Evolutionary conservation across 306 rosid species (phyloP), one percentile per base, ranked within the genome.

Genomic region (Dryas drummondii): DNA sequence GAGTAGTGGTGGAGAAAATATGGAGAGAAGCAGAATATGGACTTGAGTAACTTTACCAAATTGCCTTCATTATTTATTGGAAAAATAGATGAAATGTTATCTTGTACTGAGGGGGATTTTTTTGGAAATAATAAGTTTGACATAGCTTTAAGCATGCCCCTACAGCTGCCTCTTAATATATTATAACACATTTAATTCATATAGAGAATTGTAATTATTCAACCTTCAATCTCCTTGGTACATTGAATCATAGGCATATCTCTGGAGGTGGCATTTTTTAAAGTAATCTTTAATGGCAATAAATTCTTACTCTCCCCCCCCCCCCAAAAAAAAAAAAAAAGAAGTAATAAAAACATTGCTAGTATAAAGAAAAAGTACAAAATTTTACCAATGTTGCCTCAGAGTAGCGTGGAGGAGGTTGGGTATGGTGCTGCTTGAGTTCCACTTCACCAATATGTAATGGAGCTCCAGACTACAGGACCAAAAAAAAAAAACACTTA

Each of bases 401-500:
- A 65, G 90, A 80, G 84, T 87, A 92, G 80, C 93, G 93, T 12
- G 98, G 80, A 73, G 93, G 96, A 48, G 99, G 93, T 76, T 90
- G 97, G 48, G 97, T 96, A 79, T 84, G 79, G 77, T 96, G 98
- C 76, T 89, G 90, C 80, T 78, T 83, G 78, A 81, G 79, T 81
- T 85, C 87, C 70, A 88, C 82, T 75, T 84, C 81, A 77, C 72
- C 79, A 70, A 90, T 79, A 77, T 77, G 55, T 74, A 96, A 54
- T 69, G 70, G 80, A 86, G 87, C 93, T 66, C 89, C 96, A 64
- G 60, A 45, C 99, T 94, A 79, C 83, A 72, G 51, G 17, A 59
- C 27, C 68, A 22, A 87, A 76, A 83, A 80, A 83, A 80, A 60
- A 81, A 64, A 86, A 14, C 61, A 78, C 83, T 74, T 71, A 72